Conservation (phyloP, 2,329 filamentous ascomycete species). For the Colletotrichum sp. region DNA sequence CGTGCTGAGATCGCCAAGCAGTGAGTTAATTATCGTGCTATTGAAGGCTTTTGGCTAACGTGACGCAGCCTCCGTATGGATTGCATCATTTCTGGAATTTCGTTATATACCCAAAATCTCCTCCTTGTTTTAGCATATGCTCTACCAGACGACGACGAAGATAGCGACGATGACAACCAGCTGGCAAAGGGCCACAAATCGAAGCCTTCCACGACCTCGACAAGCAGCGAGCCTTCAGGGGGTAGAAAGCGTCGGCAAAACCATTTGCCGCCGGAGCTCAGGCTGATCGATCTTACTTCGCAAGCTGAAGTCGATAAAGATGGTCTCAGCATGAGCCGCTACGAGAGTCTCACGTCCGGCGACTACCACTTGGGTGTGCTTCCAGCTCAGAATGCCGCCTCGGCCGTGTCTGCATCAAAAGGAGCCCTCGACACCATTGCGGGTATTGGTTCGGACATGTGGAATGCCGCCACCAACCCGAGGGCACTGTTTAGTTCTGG, state of each 20-base stretch:
- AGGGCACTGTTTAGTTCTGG: constrained; percentile 85
- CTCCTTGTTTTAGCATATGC: constrained; percentile 92
- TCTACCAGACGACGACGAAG: constrained; percentile 72
- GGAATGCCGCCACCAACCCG: constrained; percentile 90
- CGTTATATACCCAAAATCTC: constrained; percentile 90
- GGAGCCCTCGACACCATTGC: constrained; percentile 80
- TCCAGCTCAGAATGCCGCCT: constrained; percentile 72
- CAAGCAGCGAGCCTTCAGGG: constrained; percentile 63
- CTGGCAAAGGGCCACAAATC: constrained; percentile 42
- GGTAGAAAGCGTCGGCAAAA: constrained; percentile 75
- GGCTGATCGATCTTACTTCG: constrained; percentile 86
- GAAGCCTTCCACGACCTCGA: constrained; percentile 49
- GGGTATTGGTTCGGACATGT: constrained; percentile 75
- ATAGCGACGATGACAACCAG: constrained; percentile 46
- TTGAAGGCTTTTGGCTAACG: constrained; percentile 26
- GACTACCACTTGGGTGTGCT: constrained; percentile 92
- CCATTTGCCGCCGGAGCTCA: constrained; percentile 84
- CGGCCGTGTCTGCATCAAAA: constrained; percentile 66
- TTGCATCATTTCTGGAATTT: constrained; percentile 96
- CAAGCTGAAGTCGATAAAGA: constrained; percentile 90
- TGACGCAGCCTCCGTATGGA: constrained; percentile 80
- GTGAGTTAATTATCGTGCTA: constrained; percentile 54
- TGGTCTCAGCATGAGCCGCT: constrained; percentile 83
- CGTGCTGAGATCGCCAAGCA: constrained; percentile 91
- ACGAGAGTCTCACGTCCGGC: constrained; percentile 81